phyloP scores from a whole-genome alignment of 2,329 filamentous ascomycete species.

The Pestalotiopsis fici region DNA sequence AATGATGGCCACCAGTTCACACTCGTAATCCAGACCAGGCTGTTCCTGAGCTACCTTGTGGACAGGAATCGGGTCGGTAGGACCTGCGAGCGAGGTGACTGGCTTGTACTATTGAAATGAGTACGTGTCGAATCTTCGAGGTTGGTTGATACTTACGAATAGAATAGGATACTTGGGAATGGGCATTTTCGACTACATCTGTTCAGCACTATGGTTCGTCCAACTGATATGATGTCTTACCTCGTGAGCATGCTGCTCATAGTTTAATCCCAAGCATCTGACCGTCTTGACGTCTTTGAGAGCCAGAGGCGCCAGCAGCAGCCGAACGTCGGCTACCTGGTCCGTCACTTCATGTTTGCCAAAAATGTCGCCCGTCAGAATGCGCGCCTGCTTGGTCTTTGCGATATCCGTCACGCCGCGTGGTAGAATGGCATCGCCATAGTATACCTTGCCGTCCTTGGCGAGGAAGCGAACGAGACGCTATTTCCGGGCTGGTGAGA shows the following conservation, averaged over 20 bases:
- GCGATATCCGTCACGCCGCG: constrained; percentile 59
- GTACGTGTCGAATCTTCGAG: background rate
- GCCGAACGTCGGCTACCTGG: constrained; percentile 54
- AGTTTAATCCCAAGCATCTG: constrained; percentile 71
- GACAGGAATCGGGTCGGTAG: constrained; percentile 67
- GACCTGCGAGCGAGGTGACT: constrained; percentile 64
- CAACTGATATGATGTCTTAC: constrained; percentile 28
- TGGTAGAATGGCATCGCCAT: constrained; percentile 74
- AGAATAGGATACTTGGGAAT: constrained; percentile 72
- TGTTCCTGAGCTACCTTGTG: constrained; percentile 65
- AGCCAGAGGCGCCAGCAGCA: constrained; percentile 65
- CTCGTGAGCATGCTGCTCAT: constrained; percentile 71
- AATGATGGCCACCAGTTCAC: constrained; percentile 75
- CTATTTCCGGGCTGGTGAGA: constrained; percentile 37
- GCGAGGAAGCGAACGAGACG: constrained; percentile 74
- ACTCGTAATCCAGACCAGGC: constrained; percentile 76
- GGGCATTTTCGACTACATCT: constrained; percentile 58
- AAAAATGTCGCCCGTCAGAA: constrained; percentile 69
- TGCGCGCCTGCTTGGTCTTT: constrained; percentile 59
- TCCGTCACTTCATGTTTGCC: constrained; percentile 65
- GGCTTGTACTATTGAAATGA: constrained; percentile 60
- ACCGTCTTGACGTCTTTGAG: constrained; percentile 65
- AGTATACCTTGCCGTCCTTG: constrained; percentile 68
- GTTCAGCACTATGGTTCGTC: background rate
- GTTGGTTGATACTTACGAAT: constrained; percentile 51